Evolutionary conservation across 345 rosid species (phyloP), one percentile per base, ranked within the genome.

Genomic region (Populus ilicifolia): DNA sequence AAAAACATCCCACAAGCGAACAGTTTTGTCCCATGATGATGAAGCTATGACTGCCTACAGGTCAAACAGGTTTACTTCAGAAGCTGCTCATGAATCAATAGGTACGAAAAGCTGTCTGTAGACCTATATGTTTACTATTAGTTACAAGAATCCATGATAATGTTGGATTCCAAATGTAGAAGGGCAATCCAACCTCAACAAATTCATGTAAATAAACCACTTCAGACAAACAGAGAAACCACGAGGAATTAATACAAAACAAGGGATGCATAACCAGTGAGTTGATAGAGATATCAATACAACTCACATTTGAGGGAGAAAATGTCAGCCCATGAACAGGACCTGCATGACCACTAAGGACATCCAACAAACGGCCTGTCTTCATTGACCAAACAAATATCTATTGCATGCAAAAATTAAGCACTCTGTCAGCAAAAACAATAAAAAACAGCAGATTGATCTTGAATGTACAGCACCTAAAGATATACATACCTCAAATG

Each of bases 361-460:
- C 84, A 84, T 96, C 99, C 88, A 93, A 88, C 75, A 96, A 87
- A 64, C 94, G 93, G 75, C 96, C 95, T 0, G 96, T 96, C 90
- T 93, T 96, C 98, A 93, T 93, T n/a, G 99, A 96, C 98, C 99
- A 93, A 75, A 96, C 97, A 81, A 93, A 93, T 78, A 94, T 91
- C 98, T 94, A 83, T 71, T 33, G 30, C 74, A 79, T 48, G 36
- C 29, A 46, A 33, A 75, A 64, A 72, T 8, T n/a, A 70, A 65
- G 29, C 16, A 67, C 18, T 67, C 5, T 1, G 20, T 83, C 59
- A 84, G 84, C 30, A 38, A 38, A 72, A 17, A 43, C 20, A 36
- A 6, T 65, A 52, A 20, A 48, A 63, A 63, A 5, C 44, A 69
- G 20, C 14, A 76, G 21, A 44, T 72, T 27, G 67, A 33, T 23